phyloP scores from a whole-genome alignment of 2,329 filamentous ascomycete genomes.

The Cercospora beticola region DNA sequence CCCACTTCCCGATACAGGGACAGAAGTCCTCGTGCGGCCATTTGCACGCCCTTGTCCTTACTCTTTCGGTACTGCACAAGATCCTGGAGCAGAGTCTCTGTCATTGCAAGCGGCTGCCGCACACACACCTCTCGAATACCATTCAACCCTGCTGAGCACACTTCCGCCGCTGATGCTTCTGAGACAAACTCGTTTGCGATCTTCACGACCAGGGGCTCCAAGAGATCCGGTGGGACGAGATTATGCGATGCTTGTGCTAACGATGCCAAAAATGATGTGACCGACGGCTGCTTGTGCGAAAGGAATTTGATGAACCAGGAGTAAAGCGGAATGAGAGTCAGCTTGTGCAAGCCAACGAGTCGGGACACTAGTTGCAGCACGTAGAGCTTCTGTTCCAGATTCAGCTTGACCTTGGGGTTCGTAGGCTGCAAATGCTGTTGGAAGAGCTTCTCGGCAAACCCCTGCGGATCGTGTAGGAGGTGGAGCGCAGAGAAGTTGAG shows the following conservation, averaged over 20 bases:
- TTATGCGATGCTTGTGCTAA: conserved; percentile 89
- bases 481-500: conserved; percentile 97
- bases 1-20: conserved; percentile 89
- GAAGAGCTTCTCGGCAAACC: conserved; percentile 87
- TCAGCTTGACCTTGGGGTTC: conserved; percentile 77
- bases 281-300: conserved; percentile 80
- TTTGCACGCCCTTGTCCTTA: conserved; percentile 98
- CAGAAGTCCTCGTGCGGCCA: conserved; percentile 91
- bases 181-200: conserved; percentile 99
- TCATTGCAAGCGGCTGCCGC: conserved; percentile 93
- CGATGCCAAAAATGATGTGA: conserved; percentile 90
- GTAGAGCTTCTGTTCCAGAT: conserved; percentile 84
- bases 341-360: conserved; percentile 86
- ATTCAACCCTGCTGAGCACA: conserved; percentile 88
- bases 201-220: conserved; percentile 88
- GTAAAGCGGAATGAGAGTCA: conserved; percentile 86
- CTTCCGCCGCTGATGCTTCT: conserved; percentile 86
- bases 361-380: conserved; percentile 88
- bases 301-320: conserved; percentile 93
- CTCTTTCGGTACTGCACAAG: conserved; percentile 93
- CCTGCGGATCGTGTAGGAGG: conserved; percentile 88
- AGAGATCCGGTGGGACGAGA: conserved; percentile 84
- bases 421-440: conserved; percentile 75
- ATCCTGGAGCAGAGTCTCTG: conserved; percentile 91
- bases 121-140: conserved; percentile 92